Conservation (phyloP, 225 moss, liverwort and hornwort genomes). For the Thuidium tamariscinum region DNA sequence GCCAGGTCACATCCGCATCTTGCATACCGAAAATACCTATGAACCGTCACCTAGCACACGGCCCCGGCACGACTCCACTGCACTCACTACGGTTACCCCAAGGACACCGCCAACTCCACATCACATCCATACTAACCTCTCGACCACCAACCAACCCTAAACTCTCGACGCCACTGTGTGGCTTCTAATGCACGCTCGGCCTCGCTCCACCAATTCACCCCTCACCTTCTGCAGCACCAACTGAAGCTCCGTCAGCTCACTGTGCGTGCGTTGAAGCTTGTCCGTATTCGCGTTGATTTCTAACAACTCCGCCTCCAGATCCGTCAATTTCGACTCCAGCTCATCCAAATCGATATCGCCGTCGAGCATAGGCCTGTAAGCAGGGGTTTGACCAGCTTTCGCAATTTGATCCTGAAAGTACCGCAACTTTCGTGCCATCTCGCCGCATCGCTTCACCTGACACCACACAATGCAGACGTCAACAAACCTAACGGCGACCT, state of each 20-base stretch:
- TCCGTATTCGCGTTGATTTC: conserved; percentile 55
- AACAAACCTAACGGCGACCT: background rate
- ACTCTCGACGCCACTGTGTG: background rate
- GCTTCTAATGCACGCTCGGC: background rate
- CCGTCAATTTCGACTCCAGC: conserved; percentile 54
- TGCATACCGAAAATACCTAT: background rate
- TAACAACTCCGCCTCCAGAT: conserved; percentile 45
- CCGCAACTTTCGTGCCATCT: conserved; percentile 90
- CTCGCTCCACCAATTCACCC: background rate
- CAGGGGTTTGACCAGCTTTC: conserved; percentile 72
- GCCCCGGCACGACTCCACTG: background rate
- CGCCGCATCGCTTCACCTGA: conserved; percentile 95
- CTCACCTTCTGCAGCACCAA: conserved; percentile 54
- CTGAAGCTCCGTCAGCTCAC: conserved; percentile 51
- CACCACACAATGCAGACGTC: background rate
- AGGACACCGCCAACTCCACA: background rate
- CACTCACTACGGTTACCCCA: background rate
- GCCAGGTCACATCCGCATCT: background rate
- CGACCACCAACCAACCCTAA: background rate
- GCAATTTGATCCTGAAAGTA: conserved; percentile 85
- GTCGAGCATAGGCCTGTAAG: conserved; percentile 54
- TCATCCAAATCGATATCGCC: conserved; percentile 74
- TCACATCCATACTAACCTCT: background rate
- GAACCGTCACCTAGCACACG: background rate
- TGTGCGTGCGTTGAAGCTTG: conserved; percentile 45